Conservation (phyloP, 495 filamentous ascomycete species). For the Bryoglossum gracile region DNA sequence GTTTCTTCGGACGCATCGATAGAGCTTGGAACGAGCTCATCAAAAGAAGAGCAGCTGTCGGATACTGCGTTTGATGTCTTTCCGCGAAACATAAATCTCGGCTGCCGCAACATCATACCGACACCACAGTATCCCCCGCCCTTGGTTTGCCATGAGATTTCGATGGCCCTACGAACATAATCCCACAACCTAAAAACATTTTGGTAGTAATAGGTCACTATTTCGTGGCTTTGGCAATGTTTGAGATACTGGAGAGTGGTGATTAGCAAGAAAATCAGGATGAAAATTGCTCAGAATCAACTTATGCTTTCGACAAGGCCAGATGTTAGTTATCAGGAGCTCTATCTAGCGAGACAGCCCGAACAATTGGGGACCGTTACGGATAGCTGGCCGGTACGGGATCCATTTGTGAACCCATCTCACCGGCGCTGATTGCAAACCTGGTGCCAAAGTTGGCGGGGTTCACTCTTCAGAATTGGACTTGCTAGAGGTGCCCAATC, state of each 20-base stretch:
- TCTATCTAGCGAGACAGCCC: too few relatives aligned
- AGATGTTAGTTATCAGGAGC: not conserved
- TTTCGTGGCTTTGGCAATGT: not conserved
- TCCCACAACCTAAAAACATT: conserved; percentile 1
- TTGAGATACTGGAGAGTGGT: not conserved
- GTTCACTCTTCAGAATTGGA: not conserved
- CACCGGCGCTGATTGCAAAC: not conserved
- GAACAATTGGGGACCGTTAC: not conserved
- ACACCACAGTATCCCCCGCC: not conserved
- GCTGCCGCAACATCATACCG: not conserved
- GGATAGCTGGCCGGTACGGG: not conserved
- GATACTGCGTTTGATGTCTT: conserved; percentile 2
- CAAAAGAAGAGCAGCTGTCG: not conserved
- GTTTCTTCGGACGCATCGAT: not conserved
- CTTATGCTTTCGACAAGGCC: not conserved
- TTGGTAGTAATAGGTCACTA: not conserved
- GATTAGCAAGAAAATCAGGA: not conserved
- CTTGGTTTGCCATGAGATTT: not conserved
- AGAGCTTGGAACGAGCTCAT: conserved; percentile 1
- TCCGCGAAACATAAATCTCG: not conserved
- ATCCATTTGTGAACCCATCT: not conserved
- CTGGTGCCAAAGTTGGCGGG: not conserved
- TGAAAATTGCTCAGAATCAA: not conserved
- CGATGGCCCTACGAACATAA: not conserved
- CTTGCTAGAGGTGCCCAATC: not conserved